A percentile compares a stretch with the other conserved stretches of the same genome.
Conservation (phyloP, 2,329 filamentous ascomycete genomes). For the Epichloe bromicola region DNA sequence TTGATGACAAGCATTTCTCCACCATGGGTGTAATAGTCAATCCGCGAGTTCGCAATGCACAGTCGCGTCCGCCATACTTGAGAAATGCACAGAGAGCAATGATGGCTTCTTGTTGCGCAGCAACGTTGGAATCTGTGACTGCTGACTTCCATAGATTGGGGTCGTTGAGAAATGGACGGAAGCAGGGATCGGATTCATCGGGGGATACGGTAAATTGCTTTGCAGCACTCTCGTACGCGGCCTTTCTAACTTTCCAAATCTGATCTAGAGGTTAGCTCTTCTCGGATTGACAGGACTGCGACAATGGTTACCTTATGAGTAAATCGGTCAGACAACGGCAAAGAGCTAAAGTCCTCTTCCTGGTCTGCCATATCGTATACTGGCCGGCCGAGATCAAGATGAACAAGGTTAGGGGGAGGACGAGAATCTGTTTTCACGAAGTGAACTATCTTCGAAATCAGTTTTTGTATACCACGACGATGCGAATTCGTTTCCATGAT, state of each 20-base stretch:
- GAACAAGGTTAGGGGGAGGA: constrained; percentile 8
- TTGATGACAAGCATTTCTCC: constrained; percentile 84
- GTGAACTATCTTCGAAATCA: constrained; percentile 18
- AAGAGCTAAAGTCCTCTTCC: constrained; percentile 70
- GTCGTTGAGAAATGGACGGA: constrained; percentile 78
- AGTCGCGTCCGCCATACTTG: constrained; percentile 74
- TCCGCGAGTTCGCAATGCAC: constrained; percentile 63
- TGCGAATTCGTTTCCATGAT: constrained; percentile 13
- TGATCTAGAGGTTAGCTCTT: constrained; percentile 18
- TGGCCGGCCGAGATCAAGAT: constrained; percentile 8
- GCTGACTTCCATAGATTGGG: constrained; percentile 81
- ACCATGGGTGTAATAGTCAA: constrained; percentile 66
- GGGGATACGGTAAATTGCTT: constrained; percentile 77
- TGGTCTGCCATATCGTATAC: constrained; percentile 55
- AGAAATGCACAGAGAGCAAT: constrained; percentile 81
- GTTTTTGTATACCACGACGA: constrained; percentile 15
- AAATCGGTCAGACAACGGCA: constrained; percentile 70
- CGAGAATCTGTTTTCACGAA: constrained; percentile 8
- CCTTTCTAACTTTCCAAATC: constrained; percentile 96
- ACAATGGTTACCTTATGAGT: constrained; percentile 54
- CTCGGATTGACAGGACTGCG: neutral
- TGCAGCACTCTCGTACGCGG: constrained; percentile 82
- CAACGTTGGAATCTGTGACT: constrained; percentile 89
- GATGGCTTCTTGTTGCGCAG: constrained; percentile 87
- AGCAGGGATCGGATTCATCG: constrained; percentile 73